Evolutionary conservation across 73 alveolate species (phyloP).

Genomic region (Uronychia setigera): DNA sequence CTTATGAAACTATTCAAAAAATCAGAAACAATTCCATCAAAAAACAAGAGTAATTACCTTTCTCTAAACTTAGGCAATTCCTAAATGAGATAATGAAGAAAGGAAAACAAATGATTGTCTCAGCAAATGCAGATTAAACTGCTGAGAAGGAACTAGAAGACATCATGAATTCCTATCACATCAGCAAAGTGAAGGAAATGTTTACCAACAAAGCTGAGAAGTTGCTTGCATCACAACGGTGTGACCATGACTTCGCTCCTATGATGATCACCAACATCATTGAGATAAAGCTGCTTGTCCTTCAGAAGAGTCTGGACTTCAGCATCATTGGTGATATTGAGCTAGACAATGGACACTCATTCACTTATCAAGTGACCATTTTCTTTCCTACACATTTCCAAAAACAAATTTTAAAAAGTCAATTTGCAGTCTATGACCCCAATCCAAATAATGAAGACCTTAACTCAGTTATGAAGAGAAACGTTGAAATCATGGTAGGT

Average conservation of each 20-base stretch:
- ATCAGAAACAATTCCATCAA: conserved; percentile 18
- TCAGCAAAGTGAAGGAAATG: conserved; percentile 20
- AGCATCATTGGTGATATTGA: conserved; percentile 70
- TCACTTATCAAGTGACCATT: conserved; percentile 64
- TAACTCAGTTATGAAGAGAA: conserved; percentile 23
- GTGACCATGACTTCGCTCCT: conserved; percentile 60
- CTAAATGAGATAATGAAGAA: conserved; percentile 13
- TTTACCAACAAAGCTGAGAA: conserved; percentile 42
- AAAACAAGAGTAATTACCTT: conserved; percentile 21
- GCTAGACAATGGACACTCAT: conserved; percentile 73
- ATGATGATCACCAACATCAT: conserved; percentile 42
- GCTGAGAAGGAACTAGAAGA: conserved; percentile 31
- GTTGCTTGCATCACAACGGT: conserved; percentile 7
- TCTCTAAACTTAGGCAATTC: background rate
- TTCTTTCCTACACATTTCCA: conserved; percentile 66
- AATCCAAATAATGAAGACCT: conserved; percentile 51
- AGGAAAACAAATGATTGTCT: conserved; percentile 21
- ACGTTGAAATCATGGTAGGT: conserved; percentile 25
- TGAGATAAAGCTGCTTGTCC: conserved; percentile 46
- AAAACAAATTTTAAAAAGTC: conserved; percentile 49
- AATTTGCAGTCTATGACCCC: conserved; percentile 57
- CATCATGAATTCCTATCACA: conserved; percentile 25
- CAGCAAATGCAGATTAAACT: conserved; percentile 9
- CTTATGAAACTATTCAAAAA: conserved; percentile 24
- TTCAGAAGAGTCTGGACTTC: conserved; percentile 45